Evolutionary conservation across 495 filamentous ascomycete genomes (phyloP), one percentile per base, ranked within the genome.

Genomic region (Penicillium dipodomyicola): DNA sequence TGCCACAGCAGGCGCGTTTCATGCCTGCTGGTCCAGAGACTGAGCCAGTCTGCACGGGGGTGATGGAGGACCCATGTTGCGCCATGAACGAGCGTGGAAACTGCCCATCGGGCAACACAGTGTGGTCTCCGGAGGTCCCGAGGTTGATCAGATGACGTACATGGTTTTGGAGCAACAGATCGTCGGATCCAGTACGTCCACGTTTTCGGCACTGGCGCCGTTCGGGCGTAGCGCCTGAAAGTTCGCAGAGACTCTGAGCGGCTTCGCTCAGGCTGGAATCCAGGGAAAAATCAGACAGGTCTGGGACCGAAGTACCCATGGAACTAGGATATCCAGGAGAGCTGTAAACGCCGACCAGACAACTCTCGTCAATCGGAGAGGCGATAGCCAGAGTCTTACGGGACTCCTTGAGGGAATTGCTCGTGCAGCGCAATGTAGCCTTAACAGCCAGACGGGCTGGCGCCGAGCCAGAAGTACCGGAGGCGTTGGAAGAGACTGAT

Each of bases 341-440:
- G 30, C 76, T 75, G 43, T 82, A 81, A 56, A 78, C 57, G 29
- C 65, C 71, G 39, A 64, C 68, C 59, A 83, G 68, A 41, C 77
- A 76, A 52, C 72, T 75, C 64, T 84, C 82, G 62, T 84, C 77
- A 27, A 73, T 69, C 1, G 77, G 74, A 15, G 77, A 72, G 23
- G 68, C 70, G 53, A 76, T 71, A 14, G 65, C 53, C 65, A 77
- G 42, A 40, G 65, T 69, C 67, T 73, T 77, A 20, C 74, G 69
- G 45, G 49, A 63, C 56, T 77, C 75, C 65, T 76, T 76, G 23
- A 77, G 46, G 2, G 69, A 72, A 45, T 74, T 78, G 61, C 86
- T 90, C 68, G 86, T 88, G 68, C 83, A 89, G 57, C 89, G 88
- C 77, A 85, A 87, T 64, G 90, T 91, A 78, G 91, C 91, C 82